Base-by-base conservation (phyloP, 805 yeast species). In the Candida jianshihensis region DNA sequence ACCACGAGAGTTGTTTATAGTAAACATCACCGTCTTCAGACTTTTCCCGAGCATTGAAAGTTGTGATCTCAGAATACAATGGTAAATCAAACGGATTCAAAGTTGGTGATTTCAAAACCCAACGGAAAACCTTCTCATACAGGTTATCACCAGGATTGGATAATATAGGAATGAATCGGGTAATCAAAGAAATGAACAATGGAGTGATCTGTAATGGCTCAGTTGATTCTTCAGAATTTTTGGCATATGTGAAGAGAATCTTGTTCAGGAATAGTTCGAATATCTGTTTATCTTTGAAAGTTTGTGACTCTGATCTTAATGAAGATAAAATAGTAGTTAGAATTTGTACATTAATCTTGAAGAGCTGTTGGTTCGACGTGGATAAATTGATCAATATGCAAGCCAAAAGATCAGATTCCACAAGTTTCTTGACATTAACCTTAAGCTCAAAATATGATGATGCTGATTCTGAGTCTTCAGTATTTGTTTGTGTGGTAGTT, bases 71-170 rank as follows among this genome's bases (percentile, higher is more conserved):
- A 25, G 49, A 53, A 37, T 54, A 60, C 19, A 75, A 46, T 4
- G 80, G 78, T 6, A 74, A 47, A 13, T 71, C 76, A 36, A 57
- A 54, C 0, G 51, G 35, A 26, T 58, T 58, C 14, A 74, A 45
- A 15, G 52, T 45, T 21, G 71, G 68, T n/a, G 57, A 53, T 35
- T 60, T 61, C 24, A 86, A 60, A 10, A 88, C 66, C 70, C 78
- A 86, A 40, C 80, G 71, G 47, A 68, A 75, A 0, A 76, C 74
- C 45, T 75, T 75, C 43, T 88, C 96, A 56, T 81, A 84, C 16
- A 90, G 55, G 47, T 68, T 70, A 43, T 85, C 90, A 0, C 78
- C 75, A 0, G 97, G 96, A 42, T 79, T 75, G 6, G 67, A 55
- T 39, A 85, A 54, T 2, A 85, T 63, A 3, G 75, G 71, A 4